Conservation (phyloP, 1,284 basidiomycete genomes). For the Peniophora sp. region DNA sequence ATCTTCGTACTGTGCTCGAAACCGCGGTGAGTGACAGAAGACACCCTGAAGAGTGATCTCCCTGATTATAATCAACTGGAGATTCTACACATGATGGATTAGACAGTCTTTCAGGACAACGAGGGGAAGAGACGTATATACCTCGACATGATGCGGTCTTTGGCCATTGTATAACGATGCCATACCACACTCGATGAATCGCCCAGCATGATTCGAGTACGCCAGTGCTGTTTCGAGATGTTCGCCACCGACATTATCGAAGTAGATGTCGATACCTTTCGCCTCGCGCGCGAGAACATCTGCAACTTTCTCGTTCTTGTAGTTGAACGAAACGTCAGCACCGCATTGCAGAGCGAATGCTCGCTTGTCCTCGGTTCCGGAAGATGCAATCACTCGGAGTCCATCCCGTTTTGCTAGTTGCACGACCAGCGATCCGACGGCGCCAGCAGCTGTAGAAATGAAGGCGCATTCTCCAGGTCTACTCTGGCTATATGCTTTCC, state of each 20-base stretch:
- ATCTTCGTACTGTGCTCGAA: no score
- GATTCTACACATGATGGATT: constrained; percentile 45
- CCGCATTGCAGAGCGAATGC: constrained; percentile 55
- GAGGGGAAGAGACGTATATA: no score
- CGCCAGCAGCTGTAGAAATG: constrained; percentile 46
- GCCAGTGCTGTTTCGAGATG: constrained; percentile 51
- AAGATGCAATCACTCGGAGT: constrained; percentile 65
- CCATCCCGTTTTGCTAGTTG: constrained; percentile 60
- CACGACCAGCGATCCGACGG: constrained; percentile 37
- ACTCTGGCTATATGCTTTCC: constrained; percentile 26
- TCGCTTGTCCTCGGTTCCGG: constrained; percentile 66
- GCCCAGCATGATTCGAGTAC: constrained; percentile 38
- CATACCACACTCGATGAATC: constrained; percentile 38
- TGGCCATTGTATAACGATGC: constrained; percentile 23
- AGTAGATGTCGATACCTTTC: constrained; percentile 48
- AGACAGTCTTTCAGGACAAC: no score
- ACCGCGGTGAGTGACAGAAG: no score
- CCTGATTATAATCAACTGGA: constrained; percentile 28
- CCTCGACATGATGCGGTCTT: constrained; percentile 18
- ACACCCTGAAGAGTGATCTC: no score
- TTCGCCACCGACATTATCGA: constrained; percentile 60
- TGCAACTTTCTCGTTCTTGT: constrained; percentile 49
- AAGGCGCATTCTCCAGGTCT: constrained; percentile 47
- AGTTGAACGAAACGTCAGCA: constrained; percentile 69
- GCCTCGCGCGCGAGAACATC: constrained; percentile 52